These are phyloP conservation scores for Cyclotella baltica DNA, from an alignment of 108 stramenopile species.

Conservation along the genomic window DNA sequence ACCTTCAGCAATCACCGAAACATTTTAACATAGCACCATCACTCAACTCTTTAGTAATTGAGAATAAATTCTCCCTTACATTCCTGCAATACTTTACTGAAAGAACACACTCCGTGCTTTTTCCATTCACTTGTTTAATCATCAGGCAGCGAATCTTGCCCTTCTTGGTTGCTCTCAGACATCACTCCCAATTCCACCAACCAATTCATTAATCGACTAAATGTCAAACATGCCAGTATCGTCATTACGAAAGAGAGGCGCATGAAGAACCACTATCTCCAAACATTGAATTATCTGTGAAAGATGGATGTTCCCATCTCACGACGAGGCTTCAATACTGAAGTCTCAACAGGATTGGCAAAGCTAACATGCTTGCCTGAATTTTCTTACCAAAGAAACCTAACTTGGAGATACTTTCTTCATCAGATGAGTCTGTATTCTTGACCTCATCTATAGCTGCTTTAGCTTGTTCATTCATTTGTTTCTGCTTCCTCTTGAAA, in stretches of 20 bases:
- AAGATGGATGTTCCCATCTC: background rate
- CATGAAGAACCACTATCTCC: conserved; percentile 1
- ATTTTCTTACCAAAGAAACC: background rate
- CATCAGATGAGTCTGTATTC: background rate
- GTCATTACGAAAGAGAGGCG: background rate
- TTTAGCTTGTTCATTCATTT: too few species aligned
- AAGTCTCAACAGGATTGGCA: background rate
- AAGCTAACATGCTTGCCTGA: background rate
- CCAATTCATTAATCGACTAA: background rate
- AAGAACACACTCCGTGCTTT: background rate
- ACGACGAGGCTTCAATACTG: too few species aligned
- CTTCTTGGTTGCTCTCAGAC: conserved; percentile 2
- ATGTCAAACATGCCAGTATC: background rate
- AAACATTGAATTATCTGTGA: background rate
- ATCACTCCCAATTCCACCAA: background rate
- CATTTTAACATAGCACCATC: background rate
- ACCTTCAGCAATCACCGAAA: too few species aligned
- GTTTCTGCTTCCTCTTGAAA: too few species aligned
- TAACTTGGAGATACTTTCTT: background rate
- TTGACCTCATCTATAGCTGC: background rate
- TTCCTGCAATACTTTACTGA: background rate
- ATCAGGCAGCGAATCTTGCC: background rate
- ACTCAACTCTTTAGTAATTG: background rate
- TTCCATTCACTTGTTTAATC: conserved; percentile 7
- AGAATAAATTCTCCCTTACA: background rate